phyloP scores from a whole-genome alignment of 441 rosid species.

The Isatis lusitanica region DNA sequence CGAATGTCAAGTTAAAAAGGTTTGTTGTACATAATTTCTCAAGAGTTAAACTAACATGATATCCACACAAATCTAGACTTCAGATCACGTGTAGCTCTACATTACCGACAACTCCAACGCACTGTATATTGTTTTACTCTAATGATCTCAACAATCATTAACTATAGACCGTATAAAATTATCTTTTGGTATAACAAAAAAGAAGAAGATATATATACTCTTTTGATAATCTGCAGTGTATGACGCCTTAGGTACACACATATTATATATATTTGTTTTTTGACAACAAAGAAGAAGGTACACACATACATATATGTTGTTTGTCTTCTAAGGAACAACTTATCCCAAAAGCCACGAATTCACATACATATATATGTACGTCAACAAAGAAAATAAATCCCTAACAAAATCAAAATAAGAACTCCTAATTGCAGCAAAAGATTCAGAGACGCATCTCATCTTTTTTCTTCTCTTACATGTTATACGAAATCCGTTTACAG shows the following conservation, averaged over 20 bases:
- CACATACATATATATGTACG: too few species aligned
- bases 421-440: too few species aligned
- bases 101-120: not conserved
- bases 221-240: not conserved
- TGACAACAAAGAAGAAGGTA: not conserved
- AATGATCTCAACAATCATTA: not conserved
- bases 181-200: not conserved
- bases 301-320: not conserved
- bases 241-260: not conserved
- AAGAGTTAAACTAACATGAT: not conserved
- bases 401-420: too few species aligned
- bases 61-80: not conserved
- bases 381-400: too few species aligned
- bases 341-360: too few species aligned
- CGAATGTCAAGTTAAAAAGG: not conserved
- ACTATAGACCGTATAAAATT: not conserved
- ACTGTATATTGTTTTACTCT: not conserved
- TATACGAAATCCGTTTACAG: not conserved
- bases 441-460: too few species aligned
- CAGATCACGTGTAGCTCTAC: not conserved
- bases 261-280: too few species aligned
- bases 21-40: not conserved
- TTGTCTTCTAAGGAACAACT: too few species aligned
- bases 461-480: not conserved
- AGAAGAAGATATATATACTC: not conserved